Evolutionary conservation across 2,329 filamentous ascomycete species (phyloP).

Genomic region (Dendryphion nanum): DNA sequence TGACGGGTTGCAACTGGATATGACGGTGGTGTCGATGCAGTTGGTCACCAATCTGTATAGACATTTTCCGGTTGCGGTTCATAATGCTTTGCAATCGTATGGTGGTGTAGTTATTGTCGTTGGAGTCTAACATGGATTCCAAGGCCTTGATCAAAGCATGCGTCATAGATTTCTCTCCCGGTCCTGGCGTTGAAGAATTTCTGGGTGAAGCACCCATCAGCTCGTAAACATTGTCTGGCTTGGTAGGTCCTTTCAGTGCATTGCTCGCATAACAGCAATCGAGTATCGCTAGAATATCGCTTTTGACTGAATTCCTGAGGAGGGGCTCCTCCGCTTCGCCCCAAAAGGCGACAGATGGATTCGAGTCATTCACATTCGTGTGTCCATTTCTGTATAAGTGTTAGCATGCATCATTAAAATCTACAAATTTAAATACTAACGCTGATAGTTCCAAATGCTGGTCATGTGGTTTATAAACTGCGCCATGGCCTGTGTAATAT

Average conservation of each 20-base stretch:
- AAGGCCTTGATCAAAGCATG: slow-evolving; percentile 10
- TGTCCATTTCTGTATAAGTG: neutral
- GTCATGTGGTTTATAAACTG: no score
- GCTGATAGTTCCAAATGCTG: no score
- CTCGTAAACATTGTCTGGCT: slow-evolving; percentile 9
- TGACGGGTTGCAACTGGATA: slow-evolving; percentile 13
- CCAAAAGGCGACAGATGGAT: slow-evolving; percentile 16
- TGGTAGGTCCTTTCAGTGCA: slow-evolving; percentile 11
- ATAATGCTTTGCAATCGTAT: slow-evolving; percentile 11
- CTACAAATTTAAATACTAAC: no score
- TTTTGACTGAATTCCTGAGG: slow-evolving; percentile 6
- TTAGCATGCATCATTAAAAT: no score
- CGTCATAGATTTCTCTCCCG: slow-evolving; percentile 16
- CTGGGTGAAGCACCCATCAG: slow-evolving; percentile 11
- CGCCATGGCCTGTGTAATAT: slow-evolving; percentile 33
- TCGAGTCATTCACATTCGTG: neutral
- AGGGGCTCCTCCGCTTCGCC: slow-evolving; percentile 16
- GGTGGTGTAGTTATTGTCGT: slow-evolving; percentile 5
- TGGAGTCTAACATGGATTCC: slow-evolving; percentile 5
- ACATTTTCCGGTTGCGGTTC: slow-evolving; percentile 4
- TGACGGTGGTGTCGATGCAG: slow-evolving; percentile 12
- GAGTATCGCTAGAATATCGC: slow-evolving; percentile 27
- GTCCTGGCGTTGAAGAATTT: slow-evolving; percentile 6
- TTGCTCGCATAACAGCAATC: slow-evolving; percentile 32
- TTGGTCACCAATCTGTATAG: slow-evolving; percentile 9